A percentile compares a stretch with the other conserved stretches of the same genome.
Conservation (phyloP, 495 filamentous ascomycete species). For the Xylaria curta region DNA sequence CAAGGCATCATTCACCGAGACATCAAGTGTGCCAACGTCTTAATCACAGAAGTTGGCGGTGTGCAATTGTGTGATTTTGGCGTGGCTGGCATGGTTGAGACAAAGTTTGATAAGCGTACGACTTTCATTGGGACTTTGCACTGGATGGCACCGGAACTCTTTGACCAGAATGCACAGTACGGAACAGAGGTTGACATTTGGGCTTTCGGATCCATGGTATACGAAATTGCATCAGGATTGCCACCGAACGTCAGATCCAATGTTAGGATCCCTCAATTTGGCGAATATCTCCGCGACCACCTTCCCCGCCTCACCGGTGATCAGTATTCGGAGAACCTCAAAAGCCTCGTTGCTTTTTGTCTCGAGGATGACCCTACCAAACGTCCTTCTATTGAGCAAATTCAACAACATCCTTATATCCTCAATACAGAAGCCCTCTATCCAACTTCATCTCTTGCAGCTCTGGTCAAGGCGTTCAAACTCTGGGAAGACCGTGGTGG, state of each 20-base stretch:
- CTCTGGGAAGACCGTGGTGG: constrained; percentile 87
- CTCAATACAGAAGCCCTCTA: constrained; percentile 67
- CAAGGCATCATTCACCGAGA: constrained; percentile 95
- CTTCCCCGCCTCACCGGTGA: constrained; percentile 77
- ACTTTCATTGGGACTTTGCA: constrained; percentile 95
- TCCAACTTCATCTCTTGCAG: constrained; percentile 69
- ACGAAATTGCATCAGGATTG: constrained; percentile 88
- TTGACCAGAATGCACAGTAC: constrained; percentile 61
- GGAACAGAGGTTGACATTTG: constrained; percentile 87
- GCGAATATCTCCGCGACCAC: constrained; percentile 65
- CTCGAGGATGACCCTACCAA: constrained; percentile 75
- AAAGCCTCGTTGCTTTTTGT: constrained; percentile 78
- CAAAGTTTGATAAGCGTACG: constrained; percentile 80
- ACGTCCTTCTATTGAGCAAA: constrained; percentile 72
- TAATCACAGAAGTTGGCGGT: constrained; percentile 84
- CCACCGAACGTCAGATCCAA: constrained; percentile 70
- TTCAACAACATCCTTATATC: constrained; percentile 70
- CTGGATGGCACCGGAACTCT: constrained; percentile 96
- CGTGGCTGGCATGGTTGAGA: constrained; percentile 86
- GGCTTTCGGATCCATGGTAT: constrained; percentile 91
- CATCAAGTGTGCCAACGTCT: constrained; percentile 93
- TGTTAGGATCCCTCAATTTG: constrained; percentile 59
- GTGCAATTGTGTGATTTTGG: constrained; percentile 97
- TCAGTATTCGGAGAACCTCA: constrained; percentile 75
- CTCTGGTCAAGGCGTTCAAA: constrained; percentile 82